These are phyloP conservation scores for Spencermartinsiella europaea DNA, from an alignment of 805 yeast species.

Conservation along the genomic window DNA sequence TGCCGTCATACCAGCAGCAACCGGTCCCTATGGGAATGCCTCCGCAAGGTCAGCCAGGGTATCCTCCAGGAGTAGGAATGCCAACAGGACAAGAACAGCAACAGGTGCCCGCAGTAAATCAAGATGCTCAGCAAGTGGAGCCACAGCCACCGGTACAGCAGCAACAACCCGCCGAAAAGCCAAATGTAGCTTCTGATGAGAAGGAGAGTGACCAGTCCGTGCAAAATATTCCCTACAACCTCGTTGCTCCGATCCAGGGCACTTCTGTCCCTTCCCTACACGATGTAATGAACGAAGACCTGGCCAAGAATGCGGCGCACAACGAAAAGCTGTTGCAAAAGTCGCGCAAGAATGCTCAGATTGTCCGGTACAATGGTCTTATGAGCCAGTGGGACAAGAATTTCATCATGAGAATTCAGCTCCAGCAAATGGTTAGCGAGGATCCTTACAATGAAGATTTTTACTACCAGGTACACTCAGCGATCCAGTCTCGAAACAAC, in stretches of 20 bases:
- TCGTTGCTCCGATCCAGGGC: constrained; percentile 4
- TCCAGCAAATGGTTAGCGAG: constrained; percentile 92
- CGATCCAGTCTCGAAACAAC: constrained; percentile 56
- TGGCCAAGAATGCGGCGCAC: constrained; percentile 16
- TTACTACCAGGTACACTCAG: constrained; percentile 86
- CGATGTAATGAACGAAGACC: constrained; percentile 22
- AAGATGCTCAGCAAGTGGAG: constrained; percentile 10
- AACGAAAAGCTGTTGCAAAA: constrained; percentile 17
- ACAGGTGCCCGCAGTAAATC: constrained; percentile 7
- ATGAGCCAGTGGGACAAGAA: constrained; percentile 98
- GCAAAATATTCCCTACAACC: constrained; percentile 20
- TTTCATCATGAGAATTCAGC: constrained; percentile 87
- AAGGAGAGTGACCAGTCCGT: constrained; percentile 23
- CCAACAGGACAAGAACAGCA: constrained; percentile 10
- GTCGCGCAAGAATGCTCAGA: constrained; percentile 29
- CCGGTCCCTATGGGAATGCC: constrained; percentile 4
- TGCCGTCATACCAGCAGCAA: constrained; percentile 9
- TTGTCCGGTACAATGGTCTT: constrained; percentile 79
- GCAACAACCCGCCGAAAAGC: too few relatives aligned
- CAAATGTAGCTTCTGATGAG: too few relatives aligned
- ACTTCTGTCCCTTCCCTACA: constrained; percentile 14
- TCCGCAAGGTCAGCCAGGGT: constrained; percentile 1
- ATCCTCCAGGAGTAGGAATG: constrained; percentile 6
- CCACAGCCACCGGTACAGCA: constrained; percentile 19
- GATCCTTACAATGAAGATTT: constrained; percentile 97